Conservation (phyloP, 345 rosid genomes). For the Populus deltoides region DNA sequence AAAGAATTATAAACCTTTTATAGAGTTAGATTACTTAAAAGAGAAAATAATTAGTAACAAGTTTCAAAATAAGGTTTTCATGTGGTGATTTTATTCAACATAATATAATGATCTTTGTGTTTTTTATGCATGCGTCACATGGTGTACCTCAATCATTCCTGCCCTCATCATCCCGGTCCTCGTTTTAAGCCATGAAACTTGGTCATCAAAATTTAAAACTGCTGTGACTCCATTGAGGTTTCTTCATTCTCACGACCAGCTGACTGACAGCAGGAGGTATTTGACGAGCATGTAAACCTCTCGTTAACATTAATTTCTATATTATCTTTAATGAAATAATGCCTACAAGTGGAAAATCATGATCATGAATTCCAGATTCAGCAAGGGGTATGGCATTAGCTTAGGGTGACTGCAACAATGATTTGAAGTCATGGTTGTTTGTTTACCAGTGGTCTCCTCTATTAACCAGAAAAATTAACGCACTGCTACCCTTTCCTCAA, state of each 20-base stretch:
- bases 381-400: too few relatives aligned
- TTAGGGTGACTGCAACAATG: too few relatives aligned
- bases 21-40: too few relatives aligned
- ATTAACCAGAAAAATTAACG: neutral
- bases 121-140: too few relatives aligned
- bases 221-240: neutral
- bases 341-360: neutral
- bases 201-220: neutral
- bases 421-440: too few relatives aligned
- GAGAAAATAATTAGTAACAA: too few relatives aligned
- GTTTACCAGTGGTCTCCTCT: neutral
- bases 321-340: neutral
- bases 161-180: neutral
- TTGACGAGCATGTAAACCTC: neutral
- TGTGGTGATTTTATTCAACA: too few relatives aligned
- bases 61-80: too few relatives aligned
- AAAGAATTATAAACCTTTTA: too few relatives aligned
- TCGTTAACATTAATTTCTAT: neutral
- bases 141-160: neutral
- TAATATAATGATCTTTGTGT: too few relatives aligned
- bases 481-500: neutral
- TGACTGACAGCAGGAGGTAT: neutral
- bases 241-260: neutral
- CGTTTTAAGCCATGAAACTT: neutral
- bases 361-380: neutral